Evolutionary conservation across 495 filamentous ascomycete species (phyloP).

Genomic region (Hypomontagnella submonticulosa): DNA sequence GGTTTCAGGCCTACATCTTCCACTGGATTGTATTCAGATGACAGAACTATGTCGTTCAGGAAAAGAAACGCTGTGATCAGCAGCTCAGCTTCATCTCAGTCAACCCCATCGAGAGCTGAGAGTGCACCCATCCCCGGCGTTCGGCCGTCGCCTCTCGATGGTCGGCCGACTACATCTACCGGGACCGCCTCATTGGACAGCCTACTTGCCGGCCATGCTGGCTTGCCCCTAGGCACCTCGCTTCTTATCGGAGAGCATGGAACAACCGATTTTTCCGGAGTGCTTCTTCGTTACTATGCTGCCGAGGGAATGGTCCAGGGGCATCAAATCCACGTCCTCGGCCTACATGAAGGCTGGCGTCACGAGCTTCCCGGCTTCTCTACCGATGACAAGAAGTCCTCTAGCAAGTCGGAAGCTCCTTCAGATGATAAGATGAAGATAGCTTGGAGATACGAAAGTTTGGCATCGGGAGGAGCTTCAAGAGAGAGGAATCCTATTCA

Average conservation of each 20-base stretch:
- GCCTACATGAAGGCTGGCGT: constrained; percentile 80
- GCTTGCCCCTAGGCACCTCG: constrained; percentile 82
- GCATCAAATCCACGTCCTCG: constrained; percentile 86
- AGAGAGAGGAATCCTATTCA: constrained; percentile 53
- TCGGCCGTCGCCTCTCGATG: constrained; percentile 89
- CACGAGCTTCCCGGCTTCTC: constrained; percentile 82
- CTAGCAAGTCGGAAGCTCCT: constrained; percentile 50
- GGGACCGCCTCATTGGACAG: constrained; percentile 86
- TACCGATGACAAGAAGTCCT: constrained; percentile 54
- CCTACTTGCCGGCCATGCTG: constrained; percentile 88
- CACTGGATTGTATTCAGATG: constrained; percentile 39
- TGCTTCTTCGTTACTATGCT: constrained; percentile 87
- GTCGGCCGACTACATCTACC: constrained; percentile 89
- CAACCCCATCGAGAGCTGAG: constrained; percentile 43
- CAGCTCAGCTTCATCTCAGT: constrained; percentile 44
- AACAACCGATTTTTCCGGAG: constrained; percentile 91
- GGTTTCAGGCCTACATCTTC: too few relatives aligned
- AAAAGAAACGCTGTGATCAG: constrained; percentile 82
- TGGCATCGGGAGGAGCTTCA: constrained; percentile 70
- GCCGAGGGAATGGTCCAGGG: constrained; percentile 94
- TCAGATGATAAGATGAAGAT: constrained; percentile 92
- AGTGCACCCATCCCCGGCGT: constrained; percentile 69
- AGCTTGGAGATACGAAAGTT: constrained; percentile 93
- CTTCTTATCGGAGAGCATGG: constrained; percentile 91
- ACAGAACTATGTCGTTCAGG: constrained; percentile 81